Conservation (phyloP, 768 basidiomycete species). For the Suillus placidus region DNA sequence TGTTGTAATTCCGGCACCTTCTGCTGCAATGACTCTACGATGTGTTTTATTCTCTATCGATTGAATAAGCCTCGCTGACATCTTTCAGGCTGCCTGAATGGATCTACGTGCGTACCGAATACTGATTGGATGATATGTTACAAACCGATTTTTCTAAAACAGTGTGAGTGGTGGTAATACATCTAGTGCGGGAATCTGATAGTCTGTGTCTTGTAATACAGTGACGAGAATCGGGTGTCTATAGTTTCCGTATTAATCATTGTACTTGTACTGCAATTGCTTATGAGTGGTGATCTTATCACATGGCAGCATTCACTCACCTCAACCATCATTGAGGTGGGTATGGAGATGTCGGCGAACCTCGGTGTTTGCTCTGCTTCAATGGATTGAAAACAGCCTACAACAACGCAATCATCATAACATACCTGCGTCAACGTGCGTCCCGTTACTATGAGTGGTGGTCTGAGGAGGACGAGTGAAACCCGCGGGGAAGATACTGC, state of each 20-base stretch:
- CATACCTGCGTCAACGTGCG: neutral
- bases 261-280: conserved; percentile 1
- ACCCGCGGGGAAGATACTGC: conserved; percentile 47
- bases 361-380: conserved; percentile 1
- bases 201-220: neutral
- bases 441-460: conserved; percentile 19
- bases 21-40: conserved; percentile 25
- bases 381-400: neutral
- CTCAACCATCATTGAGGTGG: conserved; percentile 23
- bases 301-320: conserved; percentile 12
- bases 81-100: conserved; percentile 21
- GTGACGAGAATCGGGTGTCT: neutral
- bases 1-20: conserved; percentile 18
- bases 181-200: neutral
- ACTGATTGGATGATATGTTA: neutral
- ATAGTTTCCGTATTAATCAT: neutral
- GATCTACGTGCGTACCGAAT: neutral
- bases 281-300: neutral
- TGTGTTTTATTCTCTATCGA: conserved; percentile 11
- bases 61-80: neutral
- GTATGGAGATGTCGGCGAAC: conserved; percentile 17
- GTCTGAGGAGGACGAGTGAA: conserved; percentile 27
- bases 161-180: neutral
- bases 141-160: conserved; percentile 1
- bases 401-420: neutral